Conservation (phyloP, 2,329 filamentous ascomycete genomes). For the Erysiphe neolycopersici region DNA sequence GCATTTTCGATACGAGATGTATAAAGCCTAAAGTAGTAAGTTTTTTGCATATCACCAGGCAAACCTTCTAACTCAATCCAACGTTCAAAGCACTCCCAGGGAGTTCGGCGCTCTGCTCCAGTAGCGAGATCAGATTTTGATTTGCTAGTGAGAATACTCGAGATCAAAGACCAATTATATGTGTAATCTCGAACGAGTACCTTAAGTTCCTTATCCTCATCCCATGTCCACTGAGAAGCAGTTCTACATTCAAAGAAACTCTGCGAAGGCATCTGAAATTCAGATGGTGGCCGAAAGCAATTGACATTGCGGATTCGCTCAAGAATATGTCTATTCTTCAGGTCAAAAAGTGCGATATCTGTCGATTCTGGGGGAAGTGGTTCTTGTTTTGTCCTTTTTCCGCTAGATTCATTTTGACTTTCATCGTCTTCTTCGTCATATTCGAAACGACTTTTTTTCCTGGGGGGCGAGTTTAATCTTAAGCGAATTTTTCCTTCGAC, state of each 20-base stretch:
- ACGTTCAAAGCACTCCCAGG: conserved; percentile 96
- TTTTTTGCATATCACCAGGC: conserved; percentile 82
- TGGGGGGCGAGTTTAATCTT: conserved; percentile 33
- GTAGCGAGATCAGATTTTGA: conserved; percentile 59
- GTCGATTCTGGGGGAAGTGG: conserved; percentile 39
- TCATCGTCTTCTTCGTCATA: conserved; percentile 45
- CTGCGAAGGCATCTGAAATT: conserved; percentile 71
- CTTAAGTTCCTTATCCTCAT: conserved; percentile 76
- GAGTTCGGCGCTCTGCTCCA: conserved; percentile 67
- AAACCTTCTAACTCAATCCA: conserved; percentile 84
- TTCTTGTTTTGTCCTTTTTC: conserved; percentile 9
- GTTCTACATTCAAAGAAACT: conserved; percentile 70
- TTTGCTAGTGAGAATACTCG: conserved; percentile 45
- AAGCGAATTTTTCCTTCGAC: conserved; percentile 58
- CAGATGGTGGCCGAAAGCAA: conserved; percentile 77
- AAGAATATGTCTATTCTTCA: conserved; percentile 68
- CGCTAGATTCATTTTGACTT: conserved; percentile 18
- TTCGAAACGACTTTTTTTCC: conserved; percentile 59
- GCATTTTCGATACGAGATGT: conserved; percentile 32
- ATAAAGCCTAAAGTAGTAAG: conserved; percentile 68
- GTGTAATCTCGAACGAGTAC: conserved; percentile 71
- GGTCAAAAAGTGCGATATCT: conserved; percentile 66
- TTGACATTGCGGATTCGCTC: conserved; percentile 78
- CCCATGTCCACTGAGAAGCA: conserved; percentile 72
- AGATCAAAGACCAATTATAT: conserved; percentile 94